Evolutionary conservation across 805 yeast species (phyloP).

Genomic region (Wickerhamiella cacticola): DNA sequence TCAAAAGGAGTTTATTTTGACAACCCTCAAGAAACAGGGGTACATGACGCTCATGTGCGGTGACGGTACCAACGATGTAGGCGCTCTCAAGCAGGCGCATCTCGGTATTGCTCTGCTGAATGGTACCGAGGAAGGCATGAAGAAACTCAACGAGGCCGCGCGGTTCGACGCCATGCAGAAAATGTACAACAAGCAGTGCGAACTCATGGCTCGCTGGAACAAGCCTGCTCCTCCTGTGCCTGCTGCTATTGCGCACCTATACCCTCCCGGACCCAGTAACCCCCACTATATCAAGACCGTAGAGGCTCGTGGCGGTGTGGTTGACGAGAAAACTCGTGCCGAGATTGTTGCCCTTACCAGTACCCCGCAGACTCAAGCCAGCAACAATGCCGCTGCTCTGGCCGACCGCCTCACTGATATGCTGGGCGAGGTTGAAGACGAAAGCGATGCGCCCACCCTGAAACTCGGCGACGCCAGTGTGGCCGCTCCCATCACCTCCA

Average conservation of each 20-base stretch:
- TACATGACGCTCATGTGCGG: constrained; percentile 97
- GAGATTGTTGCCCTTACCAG: constrained; percentile 34
- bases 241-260: constrained; percentile 75
- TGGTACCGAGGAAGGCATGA: constrained; percentile 91
- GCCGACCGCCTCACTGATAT: constrained; percentile 56
- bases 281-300: constrained; percentile 79
- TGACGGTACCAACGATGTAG: constrained; percentile 99
- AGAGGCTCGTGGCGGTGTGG: constrained; percentile 68
- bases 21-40: constrained; percentile 72
- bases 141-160: constrained; percentile 72
- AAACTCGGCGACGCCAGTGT: constrained; percentile 97
- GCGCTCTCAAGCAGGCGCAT: constrained; percentile 97
- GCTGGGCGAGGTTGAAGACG: constrained; percentile 42
- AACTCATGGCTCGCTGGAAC: constrained; percentile 67
- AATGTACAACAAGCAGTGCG: constrained; percentile 76
- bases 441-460: constrained; percentile 75
- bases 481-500: constrained; percentile 97
- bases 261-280: constrained; percentile 89
- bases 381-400: constrained; percentile 32
- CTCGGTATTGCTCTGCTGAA: constrained; percentile 95
- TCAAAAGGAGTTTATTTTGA: constrained; percentile 85
- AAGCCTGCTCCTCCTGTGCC: constrained; percentile 69
- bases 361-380: constrained; percentile 27
- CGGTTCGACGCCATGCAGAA: constrained; percentile 49
- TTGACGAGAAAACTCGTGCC: constrained; percentile 41